Percentiles rank a stretch among this genome's conserved stretches.
These are phyloP conservation scores for Septoria linicola DNA, from an alignment of 2,329 filamentous ascomycete species.

Conservation along the genomic window DNA sequence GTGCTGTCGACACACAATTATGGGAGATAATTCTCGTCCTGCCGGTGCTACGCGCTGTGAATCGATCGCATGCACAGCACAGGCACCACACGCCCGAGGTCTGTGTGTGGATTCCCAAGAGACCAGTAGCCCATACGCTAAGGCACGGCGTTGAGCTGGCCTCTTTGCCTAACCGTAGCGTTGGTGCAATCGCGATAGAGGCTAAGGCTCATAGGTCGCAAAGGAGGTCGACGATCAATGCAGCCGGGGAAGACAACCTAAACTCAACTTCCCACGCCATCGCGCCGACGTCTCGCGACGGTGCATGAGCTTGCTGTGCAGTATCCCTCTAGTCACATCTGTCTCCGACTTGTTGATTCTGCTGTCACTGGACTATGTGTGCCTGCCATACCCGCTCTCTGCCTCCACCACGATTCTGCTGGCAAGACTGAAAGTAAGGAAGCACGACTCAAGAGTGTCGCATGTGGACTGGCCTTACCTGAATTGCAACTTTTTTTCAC, in stretches of 20 bases:
- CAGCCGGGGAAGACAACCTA: constrained; percentile 18
- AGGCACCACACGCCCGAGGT: background rate
- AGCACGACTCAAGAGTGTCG: background rate
- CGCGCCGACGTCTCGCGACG: constrained; percentile 11
- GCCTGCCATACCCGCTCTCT: background rate
- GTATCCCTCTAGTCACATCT: constrained; percentile 14
- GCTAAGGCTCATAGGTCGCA: constrained; percentile 14
- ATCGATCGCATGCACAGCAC: constrained; percentile 2
- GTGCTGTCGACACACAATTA: background rate
- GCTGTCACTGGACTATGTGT: background rate
- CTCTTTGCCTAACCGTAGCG: constrained; percentile 12
- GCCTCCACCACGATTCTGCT: background rate
- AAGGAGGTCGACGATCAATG: constrained; percentile 18
- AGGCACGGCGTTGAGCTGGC: background rate
- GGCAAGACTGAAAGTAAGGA: background rate
- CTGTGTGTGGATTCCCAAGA: background rate
- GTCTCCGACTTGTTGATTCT: background rate
- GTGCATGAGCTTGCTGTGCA: constrained; percentile 17
- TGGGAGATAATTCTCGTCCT: background rate
- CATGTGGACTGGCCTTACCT: background rate
- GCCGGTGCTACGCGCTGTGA: constrained; percentile 3
- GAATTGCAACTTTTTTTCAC: background rate
- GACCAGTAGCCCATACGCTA: constrained; percentile 6
- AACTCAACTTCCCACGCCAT: constrained; percentile 14
- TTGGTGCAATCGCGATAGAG: constrained; percentile 13